Evolutionary conservation across 164 flowering plant genomes (phyloP), one percentile per base, ranked within the genome.

Genomic region (Magnolia changhungtana): DNA sequence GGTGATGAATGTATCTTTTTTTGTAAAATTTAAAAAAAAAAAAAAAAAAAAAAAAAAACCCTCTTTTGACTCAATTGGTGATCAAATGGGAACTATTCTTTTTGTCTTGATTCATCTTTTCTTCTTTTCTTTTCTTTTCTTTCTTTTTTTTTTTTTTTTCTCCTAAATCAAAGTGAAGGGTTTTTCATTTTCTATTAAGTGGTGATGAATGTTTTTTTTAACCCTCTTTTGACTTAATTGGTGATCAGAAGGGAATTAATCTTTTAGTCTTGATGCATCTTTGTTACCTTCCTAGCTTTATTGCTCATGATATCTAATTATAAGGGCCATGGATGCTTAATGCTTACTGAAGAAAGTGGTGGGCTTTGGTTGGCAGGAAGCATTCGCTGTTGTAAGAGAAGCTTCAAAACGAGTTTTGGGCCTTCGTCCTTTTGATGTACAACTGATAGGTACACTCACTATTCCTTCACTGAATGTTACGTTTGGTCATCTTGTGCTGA

Each of bases 341-440:
- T 71, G 72, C 65, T 79, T 75, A 79, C 75, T 45, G 24, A 52
- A 50, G 72, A 74, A 69, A n/a, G 55, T 74, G 72, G 68, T 68
- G 45, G 45, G 37, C 71, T 20, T 82, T 70, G 71, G 79, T 80
- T 75, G 79, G 81, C 93, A 96, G 99, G 99, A 94, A 84, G 98
- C 99, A 67, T 96, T 94, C 89, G 93, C 99, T 79, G 90, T 96
- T 74, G 96, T 94, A 73, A 87, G 98, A 82, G 98, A 96, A 82
- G 98, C 96, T 78, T 96, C 99, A 3, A 93, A 86, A 84, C 87
- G 99, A 79, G 98, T 96, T 70, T 82, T 96, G 64, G 98, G 98
- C 37, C 99, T 96, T 80, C 98, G 98, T 61, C 99, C 98, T 63
- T 96, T 96, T 79, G 98, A 96, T 88, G 99, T 96, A 24, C 98